Evolutionary conservation across 345 rosid species (phyloP), one percentile per base, ranked within the genome.

Genomic region (sweet orange (Citrus sinensis)): DNA sequence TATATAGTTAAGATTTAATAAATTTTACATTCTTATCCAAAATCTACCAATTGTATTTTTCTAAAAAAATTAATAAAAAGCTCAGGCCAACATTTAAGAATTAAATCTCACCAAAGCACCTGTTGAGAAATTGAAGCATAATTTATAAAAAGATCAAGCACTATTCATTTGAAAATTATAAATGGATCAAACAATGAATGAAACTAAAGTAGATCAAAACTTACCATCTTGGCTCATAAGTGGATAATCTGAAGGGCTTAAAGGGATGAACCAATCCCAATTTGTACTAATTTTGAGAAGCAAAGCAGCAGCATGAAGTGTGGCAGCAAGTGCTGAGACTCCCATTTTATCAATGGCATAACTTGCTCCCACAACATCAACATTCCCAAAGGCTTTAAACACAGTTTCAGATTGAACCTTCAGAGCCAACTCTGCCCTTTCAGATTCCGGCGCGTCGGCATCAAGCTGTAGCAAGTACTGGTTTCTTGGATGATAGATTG

Each of bases 181-280:
- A 1, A 3, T 3, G 56, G 19, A 71, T 71, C 42, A 55, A 55
- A 71, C 64, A 22, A 58, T 9, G 0, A 56, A 58, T 2, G 29
- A 74, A 6, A 9, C 30, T 74, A 39, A 24, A 4, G 35, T 1
- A 49, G 62, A 5, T 49, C n/a, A 32, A 11, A 29, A 65, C 4
- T 49, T 66, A 76, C 78, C 78, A n/a, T 83, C 85, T 81, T 83
- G 88, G 60, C 56, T 86, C 30, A 82, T 65, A 24, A 83, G 76
- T 2, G 88, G 88, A 64, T 86, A 86, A 49, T 86, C 85, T 14
- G 70, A 39, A 59, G 85, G 58, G 65, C 83, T 83, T 34, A 86
- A 59, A n/a, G 82, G 80, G 77, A 83, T 72, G 63, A 86, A 86
- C 88, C 88, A 86, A 49, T 86, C 85, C 88, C 86, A 83, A 9